Evolutionary conservation across 441 rosid genomes (phyloP).

Genomic region (Capsella rubella): DNA sequence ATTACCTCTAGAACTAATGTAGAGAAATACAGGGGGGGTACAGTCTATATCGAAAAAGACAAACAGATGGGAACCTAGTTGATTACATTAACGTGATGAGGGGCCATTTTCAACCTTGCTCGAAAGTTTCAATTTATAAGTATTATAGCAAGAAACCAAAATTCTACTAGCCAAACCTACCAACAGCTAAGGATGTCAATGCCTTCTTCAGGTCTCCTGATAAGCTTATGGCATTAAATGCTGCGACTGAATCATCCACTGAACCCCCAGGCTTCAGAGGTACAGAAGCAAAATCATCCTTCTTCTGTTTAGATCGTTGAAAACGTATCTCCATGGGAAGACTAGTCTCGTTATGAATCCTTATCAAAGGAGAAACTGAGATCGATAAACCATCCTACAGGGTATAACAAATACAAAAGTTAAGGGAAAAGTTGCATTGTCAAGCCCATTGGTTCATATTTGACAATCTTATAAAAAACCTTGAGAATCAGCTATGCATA

Average conservation of each 20-base stretch:
- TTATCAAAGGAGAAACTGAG: conserved; percentile 85
- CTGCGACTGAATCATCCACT: conserved; percentile 87
- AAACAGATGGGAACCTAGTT: conserved; percentile 26
- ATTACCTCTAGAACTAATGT: conserved; percentile 15
- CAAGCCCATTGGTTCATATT: conserved; percentile 22
- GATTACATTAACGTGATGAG: conserved; percentile 16
- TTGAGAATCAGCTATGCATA: conserved; percentile 45
- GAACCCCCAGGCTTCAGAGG: conserved; percentile 79
- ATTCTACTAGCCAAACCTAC: conserved; percentile 54
- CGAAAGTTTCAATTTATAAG: conserved; percentile 20
- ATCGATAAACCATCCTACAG: conserved; percentile 88
- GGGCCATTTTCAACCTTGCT: conserved; percentile 26
- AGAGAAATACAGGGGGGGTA: conserved; percentile 23
- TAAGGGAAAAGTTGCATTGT: conserved; percentile 25
- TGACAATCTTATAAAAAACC: conserved; percentile 32
- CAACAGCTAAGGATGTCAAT: conserved; percentile 85
- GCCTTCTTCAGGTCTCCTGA: conserved; percentile 88
- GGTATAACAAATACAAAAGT: conserved; percentile 26
- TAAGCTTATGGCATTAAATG: conserved; percentile 77
- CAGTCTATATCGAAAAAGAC: conserved; percentile 11
- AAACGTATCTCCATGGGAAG: conserved; percentile 84
- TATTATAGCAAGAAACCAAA: conserved; percentile 37
- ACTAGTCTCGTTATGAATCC: conserved; percentile 86
- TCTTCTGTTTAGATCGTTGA: conserved; percentile 70
- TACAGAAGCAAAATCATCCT: conserved; percentile 65